These are phyloP conservation scores for Floccularia luteovirens DNA, from an alignment of 768 basidiomycete genomes.

Conservation along the genomic window DNA sequence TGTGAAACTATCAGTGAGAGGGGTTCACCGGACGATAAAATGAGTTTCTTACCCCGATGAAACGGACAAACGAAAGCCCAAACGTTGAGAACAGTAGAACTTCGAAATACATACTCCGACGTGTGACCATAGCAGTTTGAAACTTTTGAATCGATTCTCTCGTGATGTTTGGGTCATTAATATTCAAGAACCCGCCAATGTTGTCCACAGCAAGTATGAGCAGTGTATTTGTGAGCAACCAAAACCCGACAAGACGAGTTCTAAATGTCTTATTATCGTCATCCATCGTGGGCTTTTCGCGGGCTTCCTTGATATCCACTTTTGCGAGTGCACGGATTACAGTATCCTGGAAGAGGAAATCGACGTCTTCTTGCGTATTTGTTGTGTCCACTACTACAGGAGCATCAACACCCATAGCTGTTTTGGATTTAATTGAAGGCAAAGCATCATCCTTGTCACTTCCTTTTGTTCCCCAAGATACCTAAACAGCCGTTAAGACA, in stretches of 20 bases:
- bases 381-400: conserved; percentile 83
- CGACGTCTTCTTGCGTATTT: conserved; percentile 81
- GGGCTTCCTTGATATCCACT: conserved; percentile 50
- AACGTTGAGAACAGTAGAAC: conserved; percentile 80
- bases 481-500: conserved; percentile 24
- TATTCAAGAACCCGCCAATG: conserved; percentile 50
- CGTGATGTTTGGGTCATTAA: conserved; percentile 2
- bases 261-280: conserved; percentile 92
- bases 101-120: conserved; percentile 56
- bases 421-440: conserved; percentile 85
- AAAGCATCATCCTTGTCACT: conserved; percentile 90
- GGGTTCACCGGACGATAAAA: background rate
- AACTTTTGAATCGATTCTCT: conserved; percentile 11
- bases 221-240: conserved; percentile 68
- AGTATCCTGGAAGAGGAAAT: conserved; percentile 85
- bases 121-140: conserved; percentile 36
- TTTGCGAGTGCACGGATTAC: conserved; percentile 82
- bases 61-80: conserved; percentile 60
- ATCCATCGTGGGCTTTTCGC: conserved; percentile 79
- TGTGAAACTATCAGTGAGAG: conserved; percentile 2
- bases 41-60: conserved; percentile 57
- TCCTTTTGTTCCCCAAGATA: conserved; percentile 94
- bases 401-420: conserved; percentile 64
- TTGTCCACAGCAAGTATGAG: conserved; percentile 72
- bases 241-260: conserved; percentile 74